phyloP scores from a whole-genome alignment of 345 rosid genomes.

The Salix brachista region DNA sequence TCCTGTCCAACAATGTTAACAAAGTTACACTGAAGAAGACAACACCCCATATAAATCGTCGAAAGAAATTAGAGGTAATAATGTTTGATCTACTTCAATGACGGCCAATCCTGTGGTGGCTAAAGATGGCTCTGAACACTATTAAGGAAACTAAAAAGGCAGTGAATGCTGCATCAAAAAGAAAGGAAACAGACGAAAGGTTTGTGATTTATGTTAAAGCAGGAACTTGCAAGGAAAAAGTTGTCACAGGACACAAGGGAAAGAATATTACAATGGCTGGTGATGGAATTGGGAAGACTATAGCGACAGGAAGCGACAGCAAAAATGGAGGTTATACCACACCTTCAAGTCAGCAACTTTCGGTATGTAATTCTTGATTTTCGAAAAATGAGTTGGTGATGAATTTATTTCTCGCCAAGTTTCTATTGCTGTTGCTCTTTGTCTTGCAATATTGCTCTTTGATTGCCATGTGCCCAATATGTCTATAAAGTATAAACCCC shows the following conservation, averaged over 20 bases:
- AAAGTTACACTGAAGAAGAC: too few relatives aligned
- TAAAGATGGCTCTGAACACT: not conserved
- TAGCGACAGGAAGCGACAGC: constrained; percentile 16
- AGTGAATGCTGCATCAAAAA: not conserved
- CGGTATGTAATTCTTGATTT: constrained; percentile 5
- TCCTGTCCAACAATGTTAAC: too few relatives aligned
- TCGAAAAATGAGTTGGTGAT: not conserved
- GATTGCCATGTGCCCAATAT: not conserved
- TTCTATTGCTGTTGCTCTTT: too few relatives aligned
- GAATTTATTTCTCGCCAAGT: too few relatives aligned
- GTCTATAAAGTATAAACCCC: not conserved
- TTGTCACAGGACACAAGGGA: constrained; percentile 13
- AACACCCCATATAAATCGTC: too few relatives aligned
- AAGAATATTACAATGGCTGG: constrained; percentile 28
- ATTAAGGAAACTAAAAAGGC: not conserved
- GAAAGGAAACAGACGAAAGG: not conserved
- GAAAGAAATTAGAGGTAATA: too few relatives aligned
- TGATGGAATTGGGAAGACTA: constrained; percentile 30
- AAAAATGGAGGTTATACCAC: constrained; percentile 15
- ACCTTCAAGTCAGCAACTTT: constrained; percentile 26
- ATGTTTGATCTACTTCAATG: too few relatives aligned
- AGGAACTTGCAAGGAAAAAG: constrained; percentile 24
- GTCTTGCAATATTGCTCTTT: not conserved
- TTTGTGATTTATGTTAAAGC: constrained; percentile 20
- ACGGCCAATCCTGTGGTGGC: not conserved